Percentiles rank a stretch among this genome's conserved stretches.
Conservation (phyloP, 2,329 filamentous ascomycete genomes). For the Pseudocercospora pini-densiflorae region DNA sequence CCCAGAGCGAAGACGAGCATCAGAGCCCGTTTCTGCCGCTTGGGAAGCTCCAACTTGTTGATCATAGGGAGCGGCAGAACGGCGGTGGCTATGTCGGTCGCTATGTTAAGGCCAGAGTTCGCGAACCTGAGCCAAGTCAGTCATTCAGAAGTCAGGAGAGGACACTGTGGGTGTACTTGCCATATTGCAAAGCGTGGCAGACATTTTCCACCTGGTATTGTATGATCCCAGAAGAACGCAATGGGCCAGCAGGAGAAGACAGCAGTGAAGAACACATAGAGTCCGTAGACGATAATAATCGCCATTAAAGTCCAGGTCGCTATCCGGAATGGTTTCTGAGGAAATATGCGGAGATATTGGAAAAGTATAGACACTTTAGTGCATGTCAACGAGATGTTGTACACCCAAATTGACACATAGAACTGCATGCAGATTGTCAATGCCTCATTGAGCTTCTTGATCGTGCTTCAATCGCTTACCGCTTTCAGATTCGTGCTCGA, state of each 20-base stretch:
- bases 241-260: slow-evolving; percentile 50
- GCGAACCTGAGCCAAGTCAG: slow-evolving; percentile 37
- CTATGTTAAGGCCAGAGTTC: slow-evolving; percentile 43
- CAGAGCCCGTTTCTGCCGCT: slow-evolving; percentile 39
- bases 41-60: slow-evolving; percentile 40
- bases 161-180: slow-evolving; percentile 30
- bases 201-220: slow-evolving; percentile 41
- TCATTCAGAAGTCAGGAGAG: not conserved
- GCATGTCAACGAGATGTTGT: slow-evolving; percentile 44
- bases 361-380: slow-evolving; percentile 54
- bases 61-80: slow-evolving; percentile 42
- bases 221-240: slow-evolving; percentile 47
- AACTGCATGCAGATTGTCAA: slow-evolving; percentile 16
- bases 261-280: slow-evolving; percentile 42
- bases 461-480: not conserved
- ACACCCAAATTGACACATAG: slow-evolving; percentile 36
- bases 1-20: slow-evolving; percentile 43
- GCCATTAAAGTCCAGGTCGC: slow-evolving; percentile 36
- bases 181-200: slow-evolving; percentile 47
- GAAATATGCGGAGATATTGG: slow-evolving; percentile 56
- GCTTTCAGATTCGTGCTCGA: slow-evolving; percentile 27
- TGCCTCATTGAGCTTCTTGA: not conserved
- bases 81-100: slow-evolving; percentile 43
- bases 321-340: slow-evolving; percentile 43
- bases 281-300: slow-evolving; percentile 40